These are phyloP conservation scores for Colletotrichum phormii DNA, from an alignment of 2,329 filamentous ascomycete species.

Conservation along the genomic window DNA sequence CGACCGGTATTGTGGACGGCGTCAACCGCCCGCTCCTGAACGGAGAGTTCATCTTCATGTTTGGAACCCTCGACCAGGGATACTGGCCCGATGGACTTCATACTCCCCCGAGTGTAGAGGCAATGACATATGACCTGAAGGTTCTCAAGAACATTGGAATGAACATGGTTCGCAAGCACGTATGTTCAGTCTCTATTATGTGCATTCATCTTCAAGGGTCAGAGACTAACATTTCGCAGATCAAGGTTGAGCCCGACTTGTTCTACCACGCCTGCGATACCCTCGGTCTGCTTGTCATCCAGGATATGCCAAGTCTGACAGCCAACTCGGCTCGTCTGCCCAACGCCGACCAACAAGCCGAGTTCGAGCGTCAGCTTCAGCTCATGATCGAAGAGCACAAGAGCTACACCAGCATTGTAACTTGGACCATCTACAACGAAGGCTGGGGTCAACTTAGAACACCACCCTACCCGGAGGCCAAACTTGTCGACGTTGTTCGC, in stretches of 20 bases:
- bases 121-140: conserved; percentile 75
- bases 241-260: conserved; percentile 75
- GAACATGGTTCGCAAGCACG: conserved; percentile 79
- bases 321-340: conserved; percentile 48
- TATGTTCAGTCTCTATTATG: conserved; percentile 47
- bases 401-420: conserved; percentile 73
- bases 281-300: conserved; percentile 74
- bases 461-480: conserved; percentile 65
- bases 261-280: conserved; percentile 77
- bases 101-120: conserved; percentile 72
- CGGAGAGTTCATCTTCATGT: conserved; percentile 75
- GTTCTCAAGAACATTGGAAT: conserved; percentile 74
- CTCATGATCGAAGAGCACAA: conserved; percentile 72
- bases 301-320: conserved; percentile 76
- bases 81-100: conserved; percentile 79
- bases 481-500: conserved; percentile 65
- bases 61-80: conserved; percentile 77
- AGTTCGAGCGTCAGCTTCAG: conserved; percentile 74
- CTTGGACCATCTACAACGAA: conserved; percentile 79
- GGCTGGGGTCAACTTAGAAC: conserved; percentile 73
- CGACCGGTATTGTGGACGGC: conserved; percentile 66
- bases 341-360: conserved; percentile 64
- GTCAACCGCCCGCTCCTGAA: conserved; percentile 73
- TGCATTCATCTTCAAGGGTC: background rate
- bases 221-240: conserved; percentile 50